Evolutionary conservation across 1,139 yeast genomes (phyloP), one percentile per base, ranked within the genome.

Genomic region (Zygosaccharomyces pseudobailii): DNA sequence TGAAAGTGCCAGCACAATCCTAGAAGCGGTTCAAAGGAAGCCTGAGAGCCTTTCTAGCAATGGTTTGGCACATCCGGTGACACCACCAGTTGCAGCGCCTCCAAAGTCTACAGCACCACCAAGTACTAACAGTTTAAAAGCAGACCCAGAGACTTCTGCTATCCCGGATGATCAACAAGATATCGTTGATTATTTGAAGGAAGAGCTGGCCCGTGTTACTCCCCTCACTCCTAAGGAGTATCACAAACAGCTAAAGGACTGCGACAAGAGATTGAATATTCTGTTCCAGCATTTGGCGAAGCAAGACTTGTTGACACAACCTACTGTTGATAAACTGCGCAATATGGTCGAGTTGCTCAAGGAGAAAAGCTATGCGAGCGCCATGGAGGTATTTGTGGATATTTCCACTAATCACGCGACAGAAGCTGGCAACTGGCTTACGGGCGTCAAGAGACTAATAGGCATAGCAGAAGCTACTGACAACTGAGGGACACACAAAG

Each of bases 401-500:
- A 76, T 92, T 55, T 78, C 87, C 42, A 77, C 89, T 6, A 76
- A 78, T 35, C 78, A 79, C 57, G 77, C 84, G 42, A 81, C 78
- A 37, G 96, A 90, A 66, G 80, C 87, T 55, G 96, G 96, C 9
- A 82, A 85, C 58, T 92, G 98, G 98, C 81, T 87, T 71, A 81
- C 87, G 23, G 98, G 98, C 59, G 84, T 92, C 45, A 88, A 86
- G 69, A 80, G 97, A 59, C 76, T 92, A 57, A 82, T 92, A 53
- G 87, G 85, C 52, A 86, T 92, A 82, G 79, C 70, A 2, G 73
- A 70, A 51, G 73, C 71, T 24, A 59, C 67, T 13, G 53, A 62
- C 20, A 43, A 41, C 17, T 55, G 36, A 48, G 20, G 34, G 13
- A 8, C 19, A 10, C 6, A 30, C 10, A 30, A 19, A 30, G 33